Evolutionary conservation across 805 yeast genomes (phyloP), one percentile per base, ranked within the genome.

Genomic region (Schwanniomyces pseudopolymorphus): DNA sequence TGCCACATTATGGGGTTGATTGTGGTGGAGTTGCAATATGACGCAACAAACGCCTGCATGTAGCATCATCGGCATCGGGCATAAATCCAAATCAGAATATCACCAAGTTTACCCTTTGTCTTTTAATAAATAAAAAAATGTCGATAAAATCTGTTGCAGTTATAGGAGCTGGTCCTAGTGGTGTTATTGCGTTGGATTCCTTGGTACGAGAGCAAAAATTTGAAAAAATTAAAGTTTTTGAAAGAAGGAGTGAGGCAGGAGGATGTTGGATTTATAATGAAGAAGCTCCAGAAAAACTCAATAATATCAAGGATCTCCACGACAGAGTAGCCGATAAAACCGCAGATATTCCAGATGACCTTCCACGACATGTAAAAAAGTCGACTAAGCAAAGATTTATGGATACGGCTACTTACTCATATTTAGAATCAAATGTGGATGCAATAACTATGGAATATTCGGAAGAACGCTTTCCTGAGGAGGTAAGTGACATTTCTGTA

Each of bases 151-250:
- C 64, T 5, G 59, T 75, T 7, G 80, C 78, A 14, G 63, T 76
- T 22, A 72, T 76, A 31, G 80, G 81, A 4, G 80, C 75, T 14
- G 81, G 81, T 11, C 79, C 81, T 4, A 67, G 75, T 6, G 81
- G 80, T 4, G 69, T 76, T 20, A 66, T 75, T 39, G 57, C 69
- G 0, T 56, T 75, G 5, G 78, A 75, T 39, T 41, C 69, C 0
- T 52, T 76, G 8, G 50, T 72, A 3, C 56, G 66, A 43, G 78
- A 75, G 46, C 47, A 53, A 3, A 48, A 47, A 1, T 66, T 72
- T 45, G 63, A 57, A 4, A 56, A 58, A 17, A 64, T 76, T 33
- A 63, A 63, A 2, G 51, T 76, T 1, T 75, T 66, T 51, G 81
- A 76, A 49, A 58, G 79, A 45, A 58, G 78, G 41, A 54, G 52